phyloP scores from a whole-genome alignment of 1,284 basidiomycete species.

The Boletus nobilissimus region DNA sequence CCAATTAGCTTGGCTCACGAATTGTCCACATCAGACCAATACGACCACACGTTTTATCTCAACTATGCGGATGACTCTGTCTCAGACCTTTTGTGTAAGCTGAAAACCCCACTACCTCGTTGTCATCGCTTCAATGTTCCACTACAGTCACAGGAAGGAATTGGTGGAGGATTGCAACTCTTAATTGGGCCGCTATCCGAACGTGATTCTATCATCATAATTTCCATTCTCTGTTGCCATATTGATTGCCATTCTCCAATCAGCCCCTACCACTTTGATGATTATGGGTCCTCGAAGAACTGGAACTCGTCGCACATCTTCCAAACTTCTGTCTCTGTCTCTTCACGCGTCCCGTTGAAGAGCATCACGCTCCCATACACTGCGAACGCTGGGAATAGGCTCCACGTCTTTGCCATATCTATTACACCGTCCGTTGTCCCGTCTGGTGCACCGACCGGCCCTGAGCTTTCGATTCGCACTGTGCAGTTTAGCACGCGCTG shows the following conservation, averaged over 20 bases:
- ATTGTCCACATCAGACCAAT: conserved; percentile 40
- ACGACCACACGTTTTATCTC: conserved; percentile 48
- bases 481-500: conserved; percentile 57
- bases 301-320: conserved; percentile 56
- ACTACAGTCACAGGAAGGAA: conserved; percentile 52
- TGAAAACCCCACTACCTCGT: background rate
- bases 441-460: conserved; percentile 27
- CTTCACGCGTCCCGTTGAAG: conserved; percentile 51
- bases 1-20: background rate
- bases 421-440: conserved; percentile 49
- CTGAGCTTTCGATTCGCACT: conserved; percentile 51
- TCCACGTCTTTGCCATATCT: conserved; percentile 60
- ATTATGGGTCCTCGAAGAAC: conserved; percentile 46
- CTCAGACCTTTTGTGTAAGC: conserved; percentile 48
- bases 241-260: background rate
- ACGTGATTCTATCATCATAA: conserved; percentile 42
- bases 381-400: conserved; percentile 41
- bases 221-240: background rate
- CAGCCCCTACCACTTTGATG: conserved; percentile 54
- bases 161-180: conserved; percentile 51
- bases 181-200: conserved; percentile 52
- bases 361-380: conserved; percentile 54
- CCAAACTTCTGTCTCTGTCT: conserved; percentile 56
- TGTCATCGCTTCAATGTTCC: background rate
- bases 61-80: conserved; percentile 50